A percentile compares a stretch with the other conserved stretches of the same genome.
Conservation (phyloP, 768 basidiomycete species). For the Rhodotorula kratochvilovae region DNA sequence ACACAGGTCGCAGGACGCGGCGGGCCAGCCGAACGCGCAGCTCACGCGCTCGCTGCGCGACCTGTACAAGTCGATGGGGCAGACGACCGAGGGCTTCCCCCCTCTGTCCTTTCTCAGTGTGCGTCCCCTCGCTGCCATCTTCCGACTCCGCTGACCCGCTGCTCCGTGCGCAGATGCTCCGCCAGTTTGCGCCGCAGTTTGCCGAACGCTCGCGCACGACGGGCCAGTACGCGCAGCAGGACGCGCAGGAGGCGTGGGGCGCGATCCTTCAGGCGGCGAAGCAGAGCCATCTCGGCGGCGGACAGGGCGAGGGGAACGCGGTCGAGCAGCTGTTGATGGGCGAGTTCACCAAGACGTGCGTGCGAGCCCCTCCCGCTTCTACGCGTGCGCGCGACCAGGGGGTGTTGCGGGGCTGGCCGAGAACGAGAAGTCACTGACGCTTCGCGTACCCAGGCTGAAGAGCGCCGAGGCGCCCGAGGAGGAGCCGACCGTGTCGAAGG, state of each 20-base stretch:
- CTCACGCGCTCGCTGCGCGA: constrained; percentile 60
- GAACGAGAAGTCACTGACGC: neutral
- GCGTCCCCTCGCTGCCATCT: constrained; percentile 42
- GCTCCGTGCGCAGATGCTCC: constrained; percentile 51
- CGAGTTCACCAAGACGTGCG: constrained; percentile 67
- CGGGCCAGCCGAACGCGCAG: constrained; percentile 45
- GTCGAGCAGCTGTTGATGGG: constrained; percentile 78
- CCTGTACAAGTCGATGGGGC: constrained; percentile 67
- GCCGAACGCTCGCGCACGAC: constrained; percentile 55
- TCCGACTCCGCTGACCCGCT: neutral
- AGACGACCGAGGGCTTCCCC: constrained; percentile 68
- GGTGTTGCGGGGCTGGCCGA: too few species aligned
- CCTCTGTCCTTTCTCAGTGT: constrained; percentile 63
- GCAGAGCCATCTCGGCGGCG: constrained; percentile 38
- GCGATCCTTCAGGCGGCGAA: constrained; percentile 68
- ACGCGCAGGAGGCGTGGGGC: constrained; percentile 86
- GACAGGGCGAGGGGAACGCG: constrained; percentile 55
- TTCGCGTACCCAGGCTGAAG: constrained; percentile 56
- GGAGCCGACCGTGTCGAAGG: constrained; percentile 58
- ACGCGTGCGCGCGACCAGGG: too few species aligned
- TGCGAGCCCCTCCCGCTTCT: constrained; percentile 7
- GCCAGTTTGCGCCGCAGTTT: constrained; percentile 83
- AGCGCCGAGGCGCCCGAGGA: constrained; percentile 82
- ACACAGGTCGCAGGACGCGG: constrained; percentile 46
- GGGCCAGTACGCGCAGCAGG: constrained; percentile 75